Evolutionary conservation across 495 filamentous ascomycete species (phyloP).

Genomic region (Trichoderma asperelloides): DNA sequence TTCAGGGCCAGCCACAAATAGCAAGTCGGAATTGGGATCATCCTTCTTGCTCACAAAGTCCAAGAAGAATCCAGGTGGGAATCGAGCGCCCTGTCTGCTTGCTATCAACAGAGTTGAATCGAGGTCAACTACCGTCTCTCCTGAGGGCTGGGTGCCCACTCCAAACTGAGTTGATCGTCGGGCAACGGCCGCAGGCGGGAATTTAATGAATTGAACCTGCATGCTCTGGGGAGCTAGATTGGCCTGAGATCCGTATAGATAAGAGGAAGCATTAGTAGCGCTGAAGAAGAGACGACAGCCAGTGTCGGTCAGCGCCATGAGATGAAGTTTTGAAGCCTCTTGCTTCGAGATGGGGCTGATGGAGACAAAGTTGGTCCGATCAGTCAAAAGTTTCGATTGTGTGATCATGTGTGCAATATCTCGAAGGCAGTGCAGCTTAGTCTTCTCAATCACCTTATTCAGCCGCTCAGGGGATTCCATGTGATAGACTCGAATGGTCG

Average conservation of each 20-base stretch:
- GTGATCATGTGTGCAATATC: slow-evolving; percentile 74
- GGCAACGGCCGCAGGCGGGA: slow-evolving; percentile 51
- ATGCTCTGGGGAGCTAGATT: slow-evolving; percentile 78
- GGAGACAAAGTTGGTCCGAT: slow-evolving; percentile 62
- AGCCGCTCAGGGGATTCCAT: slow-evolving; percentile 49
- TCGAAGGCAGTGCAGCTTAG: slow-evolving; percentile 41
- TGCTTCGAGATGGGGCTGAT: slow-evolving; percentile 73
- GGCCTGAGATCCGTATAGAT: slow-evolving; percentile 49
- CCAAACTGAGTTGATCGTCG: slow-evolving; percentile 20
- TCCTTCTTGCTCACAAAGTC: slow-evolving; percentile 56
- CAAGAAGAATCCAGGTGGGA: slow-evolving; percentile 85
- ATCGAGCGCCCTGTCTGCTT: slow-evolving; percentile 54
- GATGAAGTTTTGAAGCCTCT: slow-evolving; percentile 74
- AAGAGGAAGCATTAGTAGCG: slow-evolving; percentile 69
- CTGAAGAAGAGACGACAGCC: slow-evolving; percentile 89
- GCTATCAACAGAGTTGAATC: slow-evolving; percentile 39
- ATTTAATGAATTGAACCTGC: slow-evolving; percentile 92
- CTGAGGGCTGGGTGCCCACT: slow-evolving; percentile 13
- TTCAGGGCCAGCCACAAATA: slow-evolving; percentile 85
- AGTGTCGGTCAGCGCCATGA: slow-evolving; percentile 83
- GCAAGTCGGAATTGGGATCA: slow-evolving; percentile 42
- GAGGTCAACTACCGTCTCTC: slow-evolving; percentile 32
- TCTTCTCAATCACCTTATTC: slow-evolving; percentile 47
- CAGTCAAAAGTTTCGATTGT: slow-evolving; percentile 56
- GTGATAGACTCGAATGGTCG: slow-evolving; percentile 79